Evolutionary conservation across 805 yeast species (phyloP).

Genomic region (Metschnikowia matae): DNA sequence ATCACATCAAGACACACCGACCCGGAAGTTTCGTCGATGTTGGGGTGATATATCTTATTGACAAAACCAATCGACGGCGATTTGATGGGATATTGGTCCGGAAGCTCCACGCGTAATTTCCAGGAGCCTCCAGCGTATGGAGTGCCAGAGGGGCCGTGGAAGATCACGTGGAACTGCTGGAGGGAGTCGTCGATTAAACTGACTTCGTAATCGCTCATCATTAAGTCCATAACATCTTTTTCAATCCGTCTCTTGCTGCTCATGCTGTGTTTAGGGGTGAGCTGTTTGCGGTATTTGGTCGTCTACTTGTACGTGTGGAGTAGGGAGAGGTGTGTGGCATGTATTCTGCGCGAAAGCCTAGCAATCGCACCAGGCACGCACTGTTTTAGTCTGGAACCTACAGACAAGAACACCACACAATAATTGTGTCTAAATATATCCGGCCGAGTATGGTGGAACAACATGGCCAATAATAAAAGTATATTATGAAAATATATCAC

Average conservation of each 20-base stretch:
- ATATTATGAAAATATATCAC: too few species aligned
- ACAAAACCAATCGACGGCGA: constrained; percentile 94
- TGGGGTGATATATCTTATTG: constrained; percentile 91
- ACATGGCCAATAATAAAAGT: too few species aligned
- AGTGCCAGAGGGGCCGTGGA: constrained; percentile 76
- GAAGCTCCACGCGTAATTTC: constrained; percentile 89
- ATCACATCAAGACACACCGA: constrained; percentile 94
- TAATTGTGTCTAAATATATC: background rate
- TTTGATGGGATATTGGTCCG: constrained; percentile 92
- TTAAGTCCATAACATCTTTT: constrained; percentile 93
- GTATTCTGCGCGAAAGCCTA: constrained; percentile 2
- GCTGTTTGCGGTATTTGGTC: background rate
- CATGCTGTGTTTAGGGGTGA: constrained; percentile 8
- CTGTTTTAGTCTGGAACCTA: background rate
- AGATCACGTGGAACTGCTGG: constrained; percentile 83
- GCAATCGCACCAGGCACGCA: constrained; percentile 3
- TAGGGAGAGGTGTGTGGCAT: constrained; percentile 2
- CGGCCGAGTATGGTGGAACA: background rate
- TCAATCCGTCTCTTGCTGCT: constrained; percentile 67
- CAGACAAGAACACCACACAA: background rate
- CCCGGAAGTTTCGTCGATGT: constrained; percentile 86
- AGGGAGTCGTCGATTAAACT: constrained; percentile 67
- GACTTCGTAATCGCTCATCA: constrained; percentile 93
- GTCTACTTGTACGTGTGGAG: constrained; percentile 4
- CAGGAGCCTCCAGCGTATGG: constrained; percentile 89